Conservation (phyloP, 345 rosid species). For the Litchi chinensis region DNA sequence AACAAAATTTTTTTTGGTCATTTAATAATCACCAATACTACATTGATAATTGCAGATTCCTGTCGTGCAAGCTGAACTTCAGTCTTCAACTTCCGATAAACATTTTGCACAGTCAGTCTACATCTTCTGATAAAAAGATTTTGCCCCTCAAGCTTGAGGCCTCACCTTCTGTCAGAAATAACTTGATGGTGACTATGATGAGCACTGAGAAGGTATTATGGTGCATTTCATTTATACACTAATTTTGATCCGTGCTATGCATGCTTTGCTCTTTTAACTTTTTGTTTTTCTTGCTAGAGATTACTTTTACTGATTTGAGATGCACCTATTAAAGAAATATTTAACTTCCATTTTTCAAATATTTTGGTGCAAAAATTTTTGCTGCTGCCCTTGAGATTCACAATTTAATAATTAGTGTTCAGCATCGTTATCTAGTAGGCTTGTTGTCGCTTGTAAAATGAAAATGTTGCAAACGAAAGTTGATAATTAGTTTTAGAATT, state of each 20-base stretch:
- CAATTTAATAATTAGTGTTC: background rate
- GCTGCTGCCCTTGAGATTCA: too few species aligned
- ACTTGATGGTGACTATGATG: slow-evolving; percentile 3
- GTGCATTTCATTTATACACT: background rate
- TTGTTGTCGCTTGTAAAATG: background rate
- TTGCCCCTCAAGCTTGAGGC: slow-evolving; percentile 10
- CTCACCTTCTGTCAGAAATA: slow-evolving; percentile 12
- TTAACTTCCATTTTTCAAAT: background rate
- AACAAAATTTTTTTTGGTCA: background rate
- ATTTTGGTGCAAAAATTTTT: background rate
- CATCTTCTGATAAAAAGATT: slow-evolving; percentile 20
- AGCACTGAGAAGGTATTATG: slow-evolving; percentile 24
- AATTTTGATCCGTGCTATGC: background rate
- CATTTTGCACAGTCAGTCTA: slow-evolving; percentile 12
- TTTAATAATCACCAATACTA: background rate
- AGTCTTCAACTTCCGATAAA: slow-evolving; percentile 23
- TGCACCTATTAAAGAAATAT: background rate
- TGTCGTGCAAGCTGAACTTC: slow-evolving; percentile 22
- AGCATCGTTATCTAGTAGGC: background rate
- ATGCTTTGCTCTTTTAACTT: background rate
- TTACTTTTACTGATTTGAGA: background rate
- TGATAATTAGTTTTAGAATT: background rate
- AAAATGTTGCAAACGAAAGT: background rate
- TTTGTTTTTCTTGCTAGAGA: background rate
- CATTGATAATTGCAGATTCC: slow-evolving; percentile 23